A percentile compares a stretch with the other conserved stretches of the same genome.
Evolutionary conservation across 495 filamentous ascomycete species (phyloP).

Genomic region (Pseudoneurospora amorphoporcata): DNA sequence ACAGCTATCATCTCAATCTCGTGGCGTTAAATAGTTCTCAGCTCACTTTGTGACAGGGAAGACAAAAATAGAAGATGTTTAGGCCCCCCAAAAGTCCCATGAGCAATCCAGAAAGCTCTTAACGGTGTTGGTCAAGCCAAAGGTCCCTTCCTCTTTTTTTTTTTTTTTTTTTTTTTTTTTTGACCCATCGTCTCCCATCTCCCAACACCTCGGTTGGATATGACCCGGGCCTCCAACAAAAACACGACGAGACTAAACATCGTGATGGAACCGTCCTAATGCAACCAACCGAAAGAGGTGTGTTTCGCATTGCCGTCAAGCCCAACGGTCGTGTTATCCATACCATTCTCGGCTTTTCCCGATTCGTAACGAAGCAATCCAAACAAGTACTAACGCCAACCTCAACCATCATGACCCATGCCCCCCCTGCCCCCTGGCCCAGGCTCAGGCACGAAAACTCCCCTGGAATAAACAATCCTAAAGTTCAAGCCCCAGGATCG

Average conservation of each 20-base stretch:
- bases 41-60: background rate
- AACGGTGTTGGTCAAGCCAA: background rate
- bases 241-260: background rate
- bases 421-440: background rate
- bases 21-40: background rate
- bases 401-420: background rate
- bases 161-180: no score
- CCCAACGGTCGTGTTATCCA: background rate
- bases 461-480: background rate
- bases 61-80: background rate
- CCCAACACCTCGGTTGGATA: background rate
- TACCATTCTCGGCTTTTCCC: background rate
- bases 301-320: background rate
- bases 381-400: background rate
- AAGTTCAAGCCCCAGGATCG: background rate
- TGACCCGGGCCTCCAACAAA: background rate
- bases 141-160: background rate
- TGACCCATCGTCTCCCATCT: background rate
- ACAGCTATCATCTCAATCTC: background rate
- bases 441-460: background rate
- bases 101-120: background rate
- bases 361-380: background rate
- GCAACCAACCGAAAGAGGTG: background rate
- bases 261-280: background rate
- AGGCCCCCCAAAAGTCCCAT: background rate